A percentile compares a stretch with the other conserved stretches of the same genome.
Evolutionary conservation across 306 rosid species (phyloP).

Genomic region (Pterocarpus santalinus): DNA sequence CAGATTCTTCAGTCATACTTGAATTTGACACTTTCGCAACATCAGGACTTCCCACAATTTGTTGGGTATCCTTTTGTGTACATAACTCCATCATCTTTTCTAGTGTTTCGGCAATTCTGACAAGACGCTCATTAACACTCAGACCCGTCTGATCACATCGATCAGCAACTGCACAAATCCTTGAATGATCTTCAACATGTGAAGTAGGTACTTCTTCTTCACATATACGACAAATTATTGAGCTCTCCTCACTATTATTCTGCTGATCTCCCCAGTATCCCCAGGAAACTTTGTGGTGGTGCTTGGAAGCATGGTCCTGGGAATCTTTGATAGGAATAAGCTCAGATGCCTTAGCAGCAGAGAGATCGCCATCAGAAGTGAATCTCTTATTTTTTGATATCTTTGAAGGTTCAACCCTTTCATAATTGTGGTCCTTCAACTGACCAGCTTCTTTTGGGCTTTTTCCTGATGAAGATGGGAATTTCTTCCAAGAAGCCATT

Average conservation of each 20-base stretch:
- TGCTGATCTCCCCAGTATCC: constrained; percentile 93
- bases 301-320: constrained; percentile 82
- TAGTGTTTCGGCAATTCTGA: constrained; percentile 82
- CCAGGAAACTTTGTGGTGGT: constrained; percentile 89
- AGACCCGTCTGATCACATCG: constrained; percentile 94
- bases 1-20: constrained; percentile 96
- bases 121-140: constrained; percentile 91
- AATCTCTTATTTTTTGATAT: constrained; percentile 56
- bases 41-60: constrained; percentile 89
- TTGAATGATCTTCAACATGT: constrained; percentile 95
- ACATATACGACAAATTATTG: constrained; percentile 98
- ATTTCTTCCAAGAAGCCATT: constrained; percentile 93
- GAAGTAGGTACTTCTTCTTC: constrained; percentile 97
- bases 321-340: constrained; percentile 72
- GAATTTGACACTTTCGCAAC: constrained; percentile 93
- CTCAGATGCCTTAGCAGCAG: constrained; percentile 74
- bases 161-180: constrained; percentile 94
- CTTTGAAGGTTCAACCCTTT: constrained; percentile 67
- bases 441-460: constrained; percentile 64
- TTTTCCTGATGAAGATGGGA: constrained; percentile 72
- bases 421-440: constrained; percentile 70
- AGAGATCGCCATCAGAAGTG: constrained; percentile 62
- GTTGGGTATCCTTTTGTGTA: constrained; percentile 83
- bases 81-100: constrained; percentile 86
- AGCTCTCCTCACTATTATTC: constrained; percentile 69